Conservation (phyloP, 225 moss, liverwort and hornwort genomes). For the Polytrichum commune region DNA sequence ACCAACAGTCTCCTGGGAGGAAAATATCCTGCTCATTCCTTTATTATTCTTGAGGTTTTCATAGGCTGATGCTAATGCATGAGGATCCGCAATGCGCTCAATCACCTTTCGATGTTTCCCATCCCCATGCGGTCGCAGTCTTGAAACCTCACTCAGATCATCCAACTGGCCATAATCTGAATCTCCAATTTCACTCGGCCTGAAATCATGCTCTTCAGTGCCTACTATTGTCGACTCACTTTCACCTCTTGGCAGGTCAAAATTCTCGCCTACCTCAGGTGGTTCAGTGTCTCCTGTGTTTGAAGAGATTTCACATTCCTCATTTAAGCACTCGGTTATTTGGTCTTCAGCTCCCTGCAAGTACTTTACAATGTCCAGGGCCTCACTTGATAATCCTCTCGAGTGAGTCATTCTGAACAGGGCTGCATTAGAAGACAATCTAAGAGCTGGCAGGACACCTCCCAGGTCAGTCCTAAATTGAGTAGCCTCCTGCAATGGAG, state of each 20-base stretch:
- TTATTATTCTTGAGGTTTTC: conserved; percentile 28
- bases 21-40: conserved; percentile 22
- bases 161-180: not conserved
- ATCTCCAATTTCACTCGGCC: not conserved
- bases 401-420: not conserved
- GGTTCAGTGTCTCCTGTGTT: not conserved
- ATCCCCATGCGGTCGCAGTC: conserved; percentile 35
- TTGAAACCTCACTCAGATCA: conserved; percentile 6
- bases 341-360: conserved; percentile 33
- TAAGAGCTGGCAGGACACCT: not conserved
- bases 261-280: not conserved
- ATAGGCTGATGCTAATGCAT: conserved; percentile 34
- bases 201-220: not conserved
- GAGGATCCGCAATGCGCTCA: conserved; percentile 29
- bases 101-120: conserved; percentile 50
- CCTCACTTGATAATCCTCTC: conserved; percentile 27
- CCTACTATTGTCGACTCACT: not conserved
- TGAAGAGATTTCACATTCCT: not conserved
- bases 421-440: not conserved
- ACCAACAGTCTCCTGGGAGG: conserved; percentile 33
- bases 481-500: not conserved
- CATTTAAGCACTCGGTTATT: conserved; percentile 2
- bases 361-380: conserved; percentile 44
- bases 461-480: no score
- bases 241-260: not conserved